Evolutionary conservation across 768 basidiomycete genomes (phyloP).

Genomic region (Zangia roseola): DNA sequence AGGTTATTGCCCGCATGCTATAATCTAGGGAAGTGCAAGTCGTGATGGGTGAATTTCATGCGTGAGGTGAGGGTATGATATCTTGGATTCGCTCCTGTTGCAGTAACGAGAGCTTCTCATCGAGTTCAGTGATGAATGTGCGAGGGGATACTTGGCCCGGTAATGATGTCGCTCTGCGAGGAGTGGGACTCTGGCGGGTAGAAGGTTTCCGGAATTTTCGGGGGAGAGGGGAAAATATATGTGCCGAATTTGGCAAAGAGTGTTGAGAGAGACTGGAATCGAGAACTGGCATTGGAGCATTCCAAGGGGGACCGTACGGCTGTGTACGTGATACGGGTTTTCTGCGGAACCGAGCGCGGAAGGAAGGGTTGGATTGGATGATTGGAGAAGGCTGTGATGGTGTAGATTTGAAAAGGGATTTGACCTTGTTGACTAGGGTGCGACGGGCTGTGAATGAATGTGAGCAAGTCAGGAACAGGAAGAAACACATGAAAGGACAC

Average conservation of each 20-base stretch:
- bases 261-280: conserved; percentile 2
- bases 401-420: conserved; percentile 21
- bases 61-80: not conserved
- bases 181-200: not conserved
- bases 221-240: not conserved
- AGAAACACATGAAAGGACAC: not conserved
- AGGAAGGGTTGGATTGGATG: conserved; percentile 6
- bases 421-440: conserved; percentile 17
- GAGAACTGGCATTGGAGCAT: conserved; percentile 27
- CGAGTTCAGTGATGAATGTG: conserved; percentile 18
- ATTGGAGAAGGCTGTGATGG: conserved; percentile 6
- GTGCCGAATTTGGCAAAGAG: not conserved
- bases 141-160: conserved; percentile 14
- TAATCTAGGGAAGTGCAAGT: not conserved
- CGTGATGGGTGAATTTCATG: not conserved
- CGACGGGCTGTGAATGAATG: conserved; percentile 5
- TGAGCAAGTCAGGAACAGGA: not conserved
- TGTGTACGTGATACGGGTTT: conserved; percentile 35
- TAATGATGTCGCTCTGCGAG: not conserved
- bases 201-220: not conserved
- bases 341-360: conserved; percentile 17
- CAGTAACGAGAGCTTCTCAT: conserved; percentile 19
- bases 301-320: conserved; percentile 39
- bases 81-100: conserved; percentile 11
- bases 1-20: not conserved